A percentile compares a stretch with the other conserved stretches of the same genome.
Conservation (phyloP, 192 early-diverging fungal species). For the Umbelopsis sp. region DNA sequence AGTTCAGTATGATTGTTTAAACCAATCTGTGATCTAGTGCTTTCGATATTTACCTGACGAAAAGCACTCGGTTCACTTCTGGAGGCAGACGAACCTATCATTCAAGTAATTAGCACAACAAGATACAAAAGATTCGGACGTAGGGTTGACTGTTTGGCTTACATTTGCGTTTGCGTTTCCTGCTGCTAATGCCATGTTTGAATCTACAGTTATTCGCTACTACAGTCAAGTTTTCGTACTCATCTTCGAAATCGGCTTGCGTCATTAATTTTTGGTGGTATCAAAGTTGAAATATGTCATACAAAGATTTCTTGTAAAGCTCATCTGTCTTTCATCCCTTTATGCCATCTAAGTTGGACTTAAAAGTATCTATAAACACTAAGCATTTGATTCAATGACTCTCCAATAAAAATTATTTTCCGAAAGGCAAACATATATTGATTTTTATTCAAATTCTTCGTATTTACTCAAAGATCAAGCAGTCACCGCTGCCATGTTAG, state of each 20-base stretch:
- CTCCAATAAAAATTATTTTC: no score
- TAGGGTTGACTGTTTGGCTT: not conserved
- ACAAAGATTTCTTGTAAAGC: not conserved
- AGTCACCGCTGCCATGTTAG: not conserved
- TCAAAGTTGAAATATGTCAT: not conserved
- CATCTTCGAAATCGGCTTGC: no score
- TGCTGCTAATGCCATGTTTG: slow-evolving; percentile 23
- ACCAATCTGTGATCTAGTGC: not conserved
- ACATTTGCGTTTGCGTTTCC: slow-evolving; percentile 25
- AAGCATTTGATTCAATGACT: no score
- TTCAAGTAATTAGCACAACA: not conserved
- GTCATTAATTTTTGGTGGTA: not conserved
- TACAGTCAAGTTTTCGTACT: no score
- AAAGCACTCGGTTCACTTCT: slow-evolving; percentile 93
- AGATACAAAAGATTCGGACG: not conserved
- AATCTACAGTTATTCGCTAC: no score
- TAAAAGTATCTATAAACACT: no score
- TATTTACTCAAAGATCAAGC: no score
- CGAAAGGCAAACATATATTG: no score
- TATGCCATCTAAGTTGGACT: no score
- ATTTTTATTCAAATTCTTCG: no score
- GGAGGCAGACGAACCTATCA: slow-evolving; percentile 77
- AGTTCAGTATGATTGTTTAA: not conserved
- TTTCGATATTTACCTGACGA: slow-evolving; percentile 65
- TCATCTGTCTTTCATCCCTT: no score